phyloP scores from a whole-genome alignment of 1,139 yeast species.

The Casaregolazyma suthepensis region DNA sequence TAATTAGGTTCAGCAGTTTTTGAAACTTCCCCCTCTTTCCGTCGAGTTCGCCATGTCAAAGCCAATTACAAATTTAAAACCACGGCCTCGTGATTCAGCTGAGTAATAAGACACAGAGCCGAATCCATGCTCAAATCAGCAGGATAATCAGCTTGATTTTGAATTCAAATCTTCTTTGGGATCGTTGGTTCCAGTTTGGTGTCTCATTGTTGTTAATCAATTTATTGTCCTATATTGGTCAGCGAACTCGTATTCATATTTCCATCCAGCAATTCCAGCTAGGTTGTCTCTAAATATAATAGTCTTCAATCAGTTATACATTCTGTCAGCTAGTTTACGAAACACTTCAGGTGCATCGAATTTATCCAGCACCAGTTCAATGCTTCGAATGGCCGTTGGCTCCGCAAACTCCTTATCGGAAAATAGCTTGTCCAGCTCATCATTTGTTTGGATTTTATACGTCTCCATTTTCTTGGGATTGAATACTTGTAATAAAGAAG shows the following conservation, averaged over 20 bases:
- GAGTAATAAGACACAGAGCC: background rate
- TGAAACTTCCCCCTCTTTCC: background rate
- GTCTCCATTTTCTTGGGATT: slow-evolving; percentile 50
- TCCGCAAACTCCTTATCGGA: slow-evolving; percentile 48
- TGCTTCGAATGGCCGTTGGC: slow-evolving; percentile 63
- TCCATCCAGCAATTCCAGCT: background rate
- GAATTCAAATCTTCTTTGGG: too few relatives aligned
- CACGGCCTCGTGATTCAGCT: background rate
- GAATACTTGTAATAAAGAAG: slow-evolving; percentile 60
- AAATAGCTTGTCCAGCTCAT: slow-evolving; percentile 60
- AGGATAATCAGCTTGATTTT: too few relatives aligned
- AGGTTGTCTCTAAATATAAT: too few relatives aligned
- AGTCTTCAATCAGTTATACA: background rate
- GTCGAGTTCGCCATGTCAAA: background rate
- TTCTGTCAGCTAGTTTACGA: slow-evolving; percentile 59
- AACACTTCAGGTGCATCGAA: slow-evolving; percentile 78
- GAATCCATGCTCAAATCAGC: too few relatives aligned
- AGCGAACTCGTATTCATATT: too few relatives aligned
- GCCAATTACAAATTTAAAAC: background rate
- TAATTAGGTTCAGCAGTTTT: background rate
- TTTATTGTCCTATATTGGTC: too few relatives aligned
- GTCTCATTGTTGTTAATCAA: too few relatives aligned
- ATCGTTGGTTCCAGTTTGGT: too few relatives aligned
- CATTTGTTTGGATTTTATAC: slow-evolving; percentile 52
- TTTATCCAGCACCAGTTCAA: slow-evolving; percentile 73